Evolutionary conservation across 495 filamentous ascomycete species (phyloP).

Genomic region (Daldinia vernicosa): DNA sequence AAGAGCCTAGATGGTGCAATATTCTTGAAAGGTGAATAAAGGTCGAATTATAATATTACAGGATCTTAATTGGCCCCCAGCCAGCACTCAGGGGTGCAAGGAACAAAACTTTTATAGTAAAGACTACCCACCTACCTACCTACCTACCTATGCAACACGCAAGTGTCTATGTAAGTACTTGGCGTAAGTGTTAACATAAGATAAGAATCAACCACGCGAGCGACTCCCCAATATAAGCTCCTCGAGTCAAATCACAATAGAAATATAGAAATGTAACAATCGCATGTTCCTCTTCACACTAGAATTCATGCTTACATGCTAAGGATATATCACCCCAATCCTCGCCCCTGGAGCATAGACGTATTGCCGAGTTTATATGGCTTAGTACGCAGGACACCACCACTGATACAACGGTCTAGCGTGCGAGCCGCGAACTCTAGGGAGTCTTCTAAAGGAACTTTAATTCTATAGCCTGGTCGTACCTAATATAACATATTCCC

Average conservation of each 20-base stretch:
- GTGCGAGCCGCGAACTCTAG: no score
- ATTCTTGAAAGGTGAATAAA: no score
- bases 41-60: no score
- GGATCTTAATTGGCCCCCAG: neutral
- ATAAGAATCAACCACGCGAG: conserved; percentile 8
- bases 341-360: neutral
- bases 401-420: no score
- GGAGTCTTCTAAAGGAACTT: no score
- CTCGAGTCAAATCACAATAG: neutral
- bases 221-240: neutral
- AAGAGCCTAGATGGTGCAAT: neutral
- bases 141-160: neutral
- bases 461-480: no score
- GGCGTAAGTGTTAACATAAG: neutral
- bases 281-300: neutral
- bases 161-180: neutral
- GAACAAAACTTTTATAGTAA: neutral
- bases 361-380: neutral
- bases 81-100: neutral
- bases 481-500: no score
- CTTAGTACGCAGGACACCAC: neutral
- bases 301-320: neutral
- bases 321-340: neutral
- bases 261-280: neutral
- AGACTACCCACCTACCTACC: neutral